Evolutionary conservation across 371 early-diverging fungal species (phyloP).

Genomic region (Lichtheimia hyalospora): DNA sequence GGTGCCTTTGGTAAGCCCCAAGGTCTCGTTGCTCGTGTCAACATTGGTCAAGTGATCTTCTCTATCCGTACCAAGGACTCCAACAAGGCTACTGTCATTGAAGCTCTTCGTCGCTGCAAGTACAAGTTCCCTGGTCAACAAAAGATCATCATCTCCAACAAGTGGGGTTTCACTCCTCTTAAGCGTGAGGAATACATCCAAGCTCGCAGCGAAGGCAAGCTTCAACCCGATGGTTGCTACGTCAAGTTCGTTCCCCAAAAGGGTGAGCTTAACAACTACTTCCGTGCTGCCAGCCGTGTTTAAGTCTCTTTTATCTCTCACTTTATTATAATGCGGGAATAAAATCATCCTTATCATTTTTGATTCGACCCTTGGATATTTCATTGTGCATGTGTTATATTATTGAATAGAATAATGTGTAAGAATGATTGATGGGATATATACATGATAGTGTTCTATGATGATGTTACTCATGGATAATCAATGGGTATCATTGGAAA

Average conservation of each 20-base stretch:
- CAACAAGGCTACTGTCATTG: slow-evolving; percentile 95
- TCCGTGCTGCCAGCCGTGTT: slow-evolving; percentile 29
- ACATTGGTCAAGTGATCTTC: slow-evolving; percentile 98
- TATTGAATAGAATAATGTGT: neutral
- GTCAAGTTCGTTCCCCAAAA: slow-evolving; percentile 94
- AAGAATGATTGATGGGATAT: neutral
- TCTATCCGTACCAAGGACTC: slow-evolving; percentile 98
- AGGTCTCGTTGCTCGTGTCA: slow-evolving; percentile 99
- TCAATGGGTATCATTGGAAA: slow-evolving; percentile 1
- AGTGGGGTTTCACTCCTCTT: slow-evolving; percentile 99
- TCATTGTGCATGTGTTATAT: neutral
- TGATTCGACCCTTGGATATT: neutral
- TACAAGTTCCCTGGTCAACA: slow-evolving; percentile 99
- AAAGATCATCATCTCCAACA: slow-evolving; percentile 98
- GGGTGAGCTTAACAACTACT: slow-evolving; percentile 81
- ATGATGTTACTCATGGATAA: neutral
- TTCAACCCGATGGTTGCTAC: slow-evolving; percentile 96
- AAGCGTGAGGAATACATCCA: slow-evolving; percentile 91
- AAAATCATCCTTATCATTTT: neutral
- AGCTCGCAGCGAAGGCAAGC: slow-evolving; percentile 75
- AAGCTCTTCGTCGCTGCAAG: slow-evolving; percentile 96
- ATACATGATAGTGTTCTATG: neutral
- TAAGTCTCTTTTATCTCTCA: slow-evolving; percentile 21
- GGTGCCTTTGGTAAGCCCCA: slow-evolving; percentile 99
- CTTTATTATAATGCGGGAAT: neutral